These are phyloP conservation scores for Flaveria bidentis DNA, from an alignment of 129 eudicot genomes.

Conservation along the genomic window DNA sequence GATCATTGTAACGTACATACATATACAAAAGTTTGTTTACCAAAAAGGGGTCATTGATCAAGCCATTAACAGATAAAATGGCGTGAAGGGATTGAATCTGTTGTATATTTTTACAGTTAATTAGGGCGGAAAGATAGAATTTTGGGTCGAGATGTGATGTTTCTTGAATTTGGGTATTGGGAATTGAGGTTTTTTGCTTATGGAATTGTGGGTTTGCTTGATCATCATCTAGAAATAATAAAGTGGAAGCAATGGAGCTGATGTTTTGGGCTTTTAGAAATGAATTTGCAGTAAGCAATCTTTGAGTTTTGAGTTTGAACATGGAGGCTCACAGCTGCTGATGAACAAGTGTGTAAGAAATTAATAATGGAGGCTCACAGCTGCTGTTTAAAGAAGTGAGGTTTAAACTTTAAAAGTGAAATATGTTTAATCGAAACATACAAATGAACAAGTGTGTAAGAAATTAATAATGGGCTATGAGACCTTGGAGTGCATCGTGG, in stretches of 20 bases:
- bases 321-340: conserved; percentile 19
- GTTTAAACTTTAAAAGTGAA: too few relatives aligned
- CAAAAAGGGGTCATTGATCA: conserved; percentile 35
- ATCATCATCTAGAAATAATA: conserved; percentile 17
- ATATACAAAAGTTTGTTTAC: conserved; percentile 51
- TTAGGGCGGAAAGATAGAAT: conserved; percentile 42
- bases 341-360: too few relatives aligned
- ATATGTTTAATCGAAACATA: too few relatives aligned
- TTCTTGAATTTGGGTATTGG: conserved; percentile 28
- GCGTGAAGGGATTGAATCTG: conserved; percentile 49
- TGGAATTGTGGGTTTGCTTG: conserved; percentile 18
- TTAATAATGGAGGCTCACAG: too few relatives aligned
- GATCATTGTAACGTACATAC: conserved; percentile 37
- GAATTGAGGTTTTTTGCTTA: conserved; percentile 29
- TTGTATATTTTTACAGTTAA: conserved; percentile 40
- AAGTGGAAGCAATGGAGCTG: conserved; percentile 29
- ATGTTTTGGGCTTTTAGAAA: conserved; percentile 22
- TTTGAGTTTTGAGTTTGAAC: conserved; percentile 34
- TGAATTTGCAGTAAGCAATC: conserved; percentile 1
- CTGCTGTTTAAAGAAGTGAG: too few relatives aligned
- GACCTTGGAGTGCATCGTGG: too few relatives aligned
- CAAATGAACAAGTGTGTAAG: too few relatives aligned
- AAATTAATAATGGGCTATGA: too few relatives aligned
- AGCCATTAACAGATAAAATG: conserved; percentile 43
- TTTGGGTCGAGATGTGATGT: conserved; percentile 36